phyloP scores from a whole-genome alignment of 2,329 filamentous ascomycete species.

The Gnomoniopsis sp. region DNA sequence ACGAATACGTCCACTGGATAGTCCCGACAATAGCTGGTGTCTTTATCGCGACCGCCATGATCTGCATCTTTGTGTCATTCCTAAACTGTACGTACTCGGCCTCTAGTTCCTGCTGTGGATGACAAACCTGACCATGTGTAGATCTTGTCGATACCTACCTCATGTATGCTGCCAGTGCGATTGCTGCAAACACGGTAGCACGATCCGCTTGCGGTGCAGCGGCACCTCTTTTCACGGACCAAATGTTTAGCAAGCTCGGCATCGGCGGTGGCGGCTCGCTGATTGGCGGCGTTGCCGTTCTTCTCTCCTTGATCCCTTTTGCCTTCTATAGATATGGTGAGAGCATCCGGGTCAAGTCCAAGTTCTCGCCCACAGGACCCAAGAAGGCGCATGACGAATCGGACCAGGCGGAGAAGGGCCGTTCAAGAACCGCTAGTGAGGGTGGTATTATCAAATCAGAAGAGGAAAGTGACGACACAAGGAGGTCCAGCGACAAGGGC shows the following conservation, averaged over 20 bases:
- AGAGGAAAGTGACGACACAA: not conserved
- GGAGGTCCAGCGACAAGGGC: not conserved
- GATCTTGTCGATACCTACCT: constrained; percentile 62
- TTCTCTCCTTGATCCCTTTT: constrained; percentile 55
- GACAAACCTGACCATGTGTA: too few species aligned
- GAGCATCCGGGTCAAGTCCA: constrained; percentile 31
- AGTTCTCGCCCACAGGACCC: constrained; percentile 7
- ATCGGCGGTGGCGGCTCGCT: constrained; percentile 53
- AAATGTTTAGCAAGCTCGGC: constrained; percentile 59
- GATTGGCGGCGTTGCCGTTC: constrained; percentile 40
- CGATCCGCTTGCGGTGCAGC: constrained; percentile 51
- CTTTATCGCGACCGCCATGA: constrained; percentile 22
- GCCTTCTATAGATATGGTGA: constrained; percentile 52
- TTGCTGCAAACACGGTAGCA: constrained; percentile 62
- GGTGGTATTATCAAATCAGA: not conserved
- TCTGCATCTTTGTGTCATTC: constrained; percentile 17
- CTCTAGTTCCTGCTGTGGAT: too few species aligned
- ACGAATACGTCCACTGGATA: constrained; percentile 51
- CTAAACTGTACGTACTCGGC: constrained; percentile 6
- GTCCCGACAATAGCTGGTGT: constrained; percentile 36
- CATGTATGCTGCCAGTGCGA: constrained; percentile 43
- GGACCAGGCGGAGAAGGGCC: constrained; percentile 11
- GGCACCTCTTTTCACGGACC: constrained; percentile 40
- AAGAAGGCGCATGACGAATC: not conserved
- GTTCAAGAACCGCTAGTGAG: not conserved